Conservation (phyloP, 2,329 filamentous ascomycete genomes). For the Remersonia thermophila region DNA sequence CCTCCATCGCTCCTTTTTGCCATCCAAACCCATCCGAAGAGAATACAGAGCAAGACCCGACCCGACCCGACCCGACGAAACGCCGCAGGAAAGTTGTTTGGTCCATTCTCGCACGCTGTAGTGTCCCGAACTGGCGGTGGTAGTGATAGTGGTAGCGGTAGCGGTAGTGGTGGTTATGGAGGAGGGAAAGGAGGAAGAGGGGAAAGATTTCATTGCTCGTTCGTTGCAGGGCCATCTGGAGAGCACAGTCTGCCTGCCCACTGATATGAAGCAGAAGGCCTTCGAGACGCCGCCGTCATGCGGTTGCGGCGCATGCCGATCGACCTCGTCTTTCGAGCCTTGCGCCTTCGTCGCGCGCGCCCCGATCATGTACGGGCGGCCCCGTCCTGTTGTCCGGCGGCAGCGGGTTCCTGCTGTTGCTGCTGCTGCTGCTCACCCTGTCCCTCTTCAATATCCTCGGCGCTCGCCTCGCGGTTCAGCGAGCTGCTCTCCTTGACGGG, state of each 20-base stretch:
- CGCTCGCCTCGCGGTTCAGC: constrained; percentile 70
- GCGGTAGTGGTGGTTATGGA: too few relatives aligned
- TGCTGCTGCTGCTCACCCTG: constrained; percentile 9
- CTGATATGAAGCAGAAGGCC: too few relatives aligned
- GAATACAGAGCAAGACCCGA: too few relatives aligned
- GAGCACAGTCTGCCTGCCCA: too few relatives aligned
- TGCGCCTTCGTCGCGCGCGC: not conserved
- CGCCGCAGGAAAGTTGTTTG: too few relatives aligned
- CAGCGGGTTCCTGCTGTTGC: constrained; percentile 10
- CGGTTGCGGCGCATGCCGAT: constrained; percentile 3
- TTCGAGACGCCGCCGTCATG: not conserved
- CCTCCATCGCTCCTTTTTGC: too few relatives aligned
- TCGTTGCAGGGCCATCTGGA: too few relatives aligned
- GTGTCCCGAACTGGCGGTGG: too few relatives aligned
- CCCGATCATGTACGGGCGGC: constrained; percentile 9
- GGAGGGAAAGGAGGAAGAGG: too few relatives aligned
- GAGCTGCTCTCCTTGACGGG: constrained; percentile 87
- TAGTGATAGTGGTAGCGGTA: too few relatives aligned
- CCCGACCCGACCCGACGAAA: not conserved
- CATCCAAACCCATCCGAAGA: not conserved
- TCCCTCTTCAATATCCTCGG: constrained; percentile 35
- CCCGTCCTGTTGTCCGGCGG: constrained; percentile 5
- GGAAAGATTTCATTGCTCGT: too few relatives aligned
- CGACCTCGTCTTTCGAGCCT: not conserved
- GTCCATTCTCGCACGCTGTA: too few relatives aligned